phyloP scores from a whole-genome alignment of 257 asterid species.

The Penstemon newberryi region DNA sequence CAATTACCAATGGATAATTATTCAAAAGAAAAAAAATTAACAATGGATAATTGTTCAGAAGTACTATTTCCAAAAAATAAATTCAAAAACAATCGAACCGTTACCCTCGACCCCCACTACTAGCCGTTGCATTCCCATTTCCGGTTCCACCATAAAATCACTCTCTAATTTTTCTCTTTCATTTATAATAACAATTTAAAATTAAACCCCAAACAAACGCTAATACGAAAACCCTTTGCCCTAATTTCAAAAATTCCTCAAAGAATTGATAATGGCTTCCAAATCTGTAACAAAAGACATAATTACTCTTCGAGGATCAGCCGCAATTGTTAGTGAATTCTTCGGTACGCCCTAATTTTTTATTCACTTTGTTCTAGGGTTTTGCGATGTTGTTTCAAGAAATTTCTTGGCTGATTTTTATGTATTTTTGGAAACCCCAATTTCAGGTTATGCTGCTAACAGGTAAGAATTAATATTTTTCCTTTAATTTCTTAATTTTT shows the following conservation, averaged over 20 bases:
- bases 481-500: neutral
- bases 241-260: neutral
- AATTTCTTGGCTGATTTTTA: slow-evolving; percentile 23
- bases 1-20: no score
- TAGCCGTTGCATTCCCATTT: slow-evolving; percentile 18
- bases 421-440: slow-evolving; percentile 8
- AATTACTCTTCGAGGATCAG: slow-evolving; percentile 91
- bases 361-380: neutral
- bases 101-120: neutral
- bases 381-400: neutral
- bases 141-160: neutral
- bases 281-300: slow-evolving; percentile 75
- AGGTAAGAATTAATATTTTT: slow-evolving; percentile 44
- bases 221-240: neutral
- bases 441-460: slow-evolving; percentile 90
- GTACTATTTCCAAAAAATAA: neutral
- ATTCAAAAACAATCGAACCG: slow-evolving; percentile 1
- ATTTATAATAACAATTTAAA: neutral
- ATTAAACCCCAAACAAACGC: neutral
- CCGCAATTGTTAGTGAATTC: slow-evolving; percentile 89
- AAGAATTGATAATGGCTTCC: slow-evolving; percentile 56
- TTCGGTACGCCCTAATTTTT: slow-evolving; percentile 49
- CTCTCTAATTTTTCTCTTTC: neutral
- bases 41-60: no score
- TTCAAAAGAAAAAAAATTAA: no score